These are phyloP conservation scores for Debaryomycetaceae sp. DNA, from an alignment of 1,139 yeast genomes.

Conservation along the genomic window DNA sequence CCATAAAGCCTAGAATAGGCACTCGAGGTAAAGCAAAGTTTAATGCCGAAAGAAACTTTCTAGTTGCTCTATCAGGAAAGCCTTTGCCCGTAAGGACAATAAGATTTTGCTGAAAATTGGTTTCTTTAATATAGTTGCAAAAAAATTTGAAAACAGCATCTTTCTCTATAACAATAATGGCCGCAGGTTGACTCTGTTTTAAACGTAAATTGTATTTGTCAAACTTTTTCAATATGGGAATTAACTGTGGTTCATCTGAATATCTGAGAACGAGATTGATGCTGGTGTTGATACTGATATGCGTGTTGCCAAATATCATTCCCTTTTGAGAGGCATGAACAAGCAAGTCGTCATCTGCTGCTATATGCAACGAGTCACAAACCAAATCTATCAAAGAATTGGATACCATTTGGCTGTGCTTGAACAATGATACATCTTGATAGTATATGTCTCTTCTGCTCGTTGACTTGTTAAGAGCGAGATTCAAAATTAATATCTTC, in stretches of 20 bases:
- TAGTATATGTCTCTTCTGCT: conserved; percentile 68
- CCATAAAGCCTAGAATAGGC: conserved; percentile 41
- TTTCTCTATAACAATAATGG: conserved; percentile 60
- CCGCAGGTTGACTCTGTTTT: conserved; percentile 3
- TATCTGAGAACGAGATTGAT: conserved; percentile 5
- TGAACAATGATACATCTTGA: conserved; percentile 56
- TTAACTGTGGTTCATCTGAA: conserved; percentile 20
- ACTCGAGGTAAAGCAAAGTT: conserved; percentile 18
- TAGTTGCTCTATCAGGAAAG: conserved; percentile 46
- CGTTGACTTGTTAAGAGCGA: conserved; percentile 17
- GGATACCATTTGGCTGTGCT: conserved; percentile 39
- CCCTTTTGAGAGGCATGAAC: conserved; percentile 66
- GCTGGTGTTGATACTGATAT: conserved; percentile 8
- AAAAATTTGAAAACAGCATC: conserved; percentile 50
- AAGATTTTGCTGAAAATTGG: conserved; percentile 13
- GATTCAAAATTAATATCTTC: conserved; percentile 16
- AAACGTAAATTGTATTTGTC: background rate
- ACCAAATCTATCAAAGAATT: conserved; percentile 37
- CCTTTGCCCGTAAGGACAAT: conserved; percentile 64
- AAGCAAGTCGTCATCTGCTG: conserved; percentile 27
- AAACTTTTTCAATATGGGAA: conserved; percentile 15
- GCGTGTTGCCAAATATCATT: conserved; percentile 41
- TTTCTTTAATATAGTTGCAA: conserved; percentile 15
- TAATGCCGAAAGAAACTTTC: conserved; percentile 17
- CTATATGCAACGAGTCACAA: conserved; percentile 25